Evolutionary conservation across 305 asterid species (phyloP).

Genomic region (Fraxinus angustifolia): DNA sequence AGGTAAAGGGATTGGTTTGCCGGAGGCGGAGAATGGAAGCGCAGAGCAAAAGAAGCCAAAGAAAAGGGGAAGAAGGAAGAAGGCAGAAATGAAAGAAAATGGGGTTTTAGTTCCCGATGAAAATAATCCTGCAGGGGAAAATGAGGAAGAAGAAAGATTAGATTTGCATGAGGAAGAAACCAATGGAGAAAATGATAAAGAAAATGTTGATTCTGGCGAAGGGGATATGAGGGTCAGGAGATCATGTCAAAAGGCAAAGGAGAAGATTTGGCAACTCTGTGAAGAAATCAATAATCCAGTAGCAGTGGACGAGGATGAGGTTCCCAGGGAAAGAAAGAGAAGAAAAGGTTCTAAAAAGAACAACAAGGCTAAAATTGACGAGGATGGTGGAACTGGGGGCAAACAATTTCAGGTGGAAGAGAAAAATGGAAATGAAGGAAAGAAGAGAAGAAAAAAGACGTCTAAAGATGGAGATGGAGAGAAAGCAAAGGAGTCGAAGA

Average conservation of each 20-base stretch:
- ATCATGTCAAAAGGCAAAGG: background rate
- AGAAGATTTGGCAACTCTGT: background rate
- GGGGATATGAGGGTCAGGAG: background rate
- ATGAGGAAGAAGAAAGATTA: background rate
- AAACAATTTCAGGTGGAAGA: background rate
- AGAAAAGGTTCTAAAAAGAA: background rate
- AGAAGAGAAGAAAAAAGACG: constrained; percentile 5
- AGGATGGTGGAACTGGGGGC: background rate
- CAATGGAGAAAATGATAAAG: background rate
- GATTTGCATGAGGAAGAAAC: background rate
- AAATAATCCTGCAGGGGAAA: background rate
- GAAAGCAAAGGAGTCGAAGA: background rate
- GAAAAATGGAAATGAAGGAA: constrained; percentile 1
- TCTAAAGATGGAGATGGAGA: background rate
- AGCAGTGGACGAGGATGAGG: background rate
- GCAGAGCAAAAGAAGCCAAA: background rate
- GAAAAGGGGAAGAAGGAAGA: background rate
- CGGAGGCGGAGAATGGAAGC: constrained; percentile 8
- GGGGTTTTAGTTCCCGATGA: background rate
- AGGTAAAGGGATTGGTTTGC: background rate
- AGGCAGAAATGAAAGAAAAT: background rate
- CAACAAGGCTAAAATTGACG: background rate
- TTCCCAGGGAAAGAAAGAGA: background rate
- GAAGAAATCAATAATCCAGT: background rate
- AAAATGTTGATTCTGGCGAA: background rate